Evolutionary conservation across 331 rosid species (phyloP), one percentile per base, ranked within the genome.

Genomic region (Acacia concinna): DNA sequence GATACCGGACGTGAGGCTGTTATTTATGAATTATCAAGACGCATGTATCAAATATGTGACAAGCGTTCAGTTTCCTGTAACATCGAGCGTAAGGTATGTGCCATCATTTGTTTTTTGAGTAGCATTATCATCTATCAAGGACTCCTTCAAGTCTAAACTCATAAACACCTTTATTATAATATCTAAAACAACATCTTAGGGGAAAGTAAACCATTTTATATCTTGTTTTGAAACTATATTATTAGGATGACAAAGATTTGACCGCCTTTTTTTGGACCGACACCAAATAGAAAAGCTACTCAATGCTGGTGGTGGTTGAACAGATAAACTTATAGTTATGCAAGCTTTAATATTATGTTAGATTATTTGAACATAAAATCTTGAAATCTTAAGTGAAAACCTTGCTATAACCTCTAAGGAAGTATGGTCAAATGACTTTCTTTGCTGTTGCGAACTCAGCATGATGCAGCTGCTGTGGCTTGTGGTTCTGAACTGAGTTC

Each of bases 1-100:
- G 96, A 95, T 79, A 69, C 81, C 52, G 99, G 98, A 32, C 97
- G 98, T 3, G 97, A 93, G 80, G 93, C 97, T 79, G 94, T 91
- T 65, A 77, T 93, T 56, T 90, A 87, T 70, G 98, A 91, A 74
- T 88, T 95, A 71, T 92, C 96, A 3, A 83, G 86, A 54, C 89
- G 73, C 67, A 77, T 95, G 79, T 89, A 91, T 78, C 83, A 91
- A 85, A 90, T 93, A 75, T 95, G 98, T 34, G 93, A 89, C 57
- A 85, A 79, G 78, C 99, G 97, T 47, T 93, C 96, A 0, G 98
- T 95, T 82, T 93, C 92, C 2, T 95, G 99, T 78, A 74, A 80
- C 47, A 85, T 95, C 67, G 96, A 95, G 46, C 96, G 88, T 49
- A 95, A 91, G 96, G 98, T 95, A 71, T 46, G 85, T 23, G 46